Evolutionary conservation across 305 asterid genomes (phyloP), one percentile per base, ranked within the genome.

Genomic region (Solanum aculeatissimum): DNA sequence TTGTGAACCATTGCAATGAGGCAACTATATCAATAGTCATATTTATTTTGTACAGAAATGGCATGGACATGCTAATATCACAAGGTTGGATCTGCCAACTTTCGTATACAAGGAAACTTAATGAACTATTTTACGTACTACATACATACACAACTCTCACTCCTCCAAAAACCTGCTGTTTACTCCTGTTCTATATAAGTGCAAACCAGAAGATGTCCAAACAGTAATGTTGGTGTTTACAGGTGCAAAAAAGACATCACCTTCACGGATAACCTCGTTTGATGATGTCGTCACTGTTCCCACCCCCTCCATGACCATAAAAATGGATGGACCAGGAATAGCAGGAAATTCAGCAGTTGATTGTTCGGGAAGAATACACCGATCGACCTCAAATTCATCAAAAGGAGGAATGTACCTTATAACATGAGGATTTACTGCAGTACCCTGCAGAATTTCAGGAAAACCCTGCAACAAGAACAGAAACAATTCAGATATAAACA

Each of bases 371-470:
- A 97, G 93, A 80, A 91, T 88, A 58, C 97, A 94, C 5, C 89
- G 89, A 54, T 95, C 99, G 7, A 97, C 96, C 91, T 97, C 99
- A 70, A 97, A 97, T 84, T 97, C 99, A 47, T 95, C 98, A 77
- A 92, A 94, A 14, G 98, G 98, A 25, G 99, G 97, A 49, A 71
- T 81, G 80, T 91, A 97, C 88, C 92, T 94, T 83, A 84, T 80
- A 2, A 91, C 91, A 55, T 94, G 92, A 27, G 91, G 92, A 80
- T 91, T 89, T 54, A 92, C 69, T 82, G 92, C 88, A 62, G 89
- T 91, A 38, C 98, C 98, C 13, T 63, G 78, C 13, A 97, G 93
- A 77, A 97, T 89, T 69, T 93, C 93, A 0, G 98, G 99, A 23
- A 84, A 84, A 57, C 92, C 96, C 98, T 97, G 91, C 87, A 86